Evolutionary conservation across 2,329 filamentous ascomycete species (phyloP).

Genomic region (Colletotrichum kahawae): DNA sequence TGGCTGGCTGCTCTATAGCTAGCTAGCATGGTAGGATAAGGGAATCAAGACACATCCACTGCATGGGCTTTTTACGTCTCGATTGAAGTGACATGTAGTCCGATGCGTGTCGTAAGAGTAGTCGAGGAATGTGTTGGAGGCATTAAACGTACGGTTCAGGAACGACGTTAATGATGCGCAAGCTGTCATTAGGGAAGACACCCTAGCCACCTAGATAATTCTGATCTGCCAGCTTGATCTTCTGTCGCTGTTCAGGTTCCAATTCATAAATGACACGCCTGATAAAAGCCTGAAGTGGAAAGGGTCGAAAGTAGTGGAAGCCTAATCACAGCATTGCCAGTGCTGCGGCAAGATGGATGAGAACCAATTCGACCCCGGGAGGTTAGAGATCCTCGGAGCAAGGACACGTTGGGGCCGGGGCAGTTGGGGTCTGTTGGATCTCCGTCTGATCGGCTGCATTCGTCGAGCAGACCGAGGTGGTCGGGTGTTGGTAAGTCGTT

Average conservation of each 20-base stretch:
- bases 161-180: background rate
- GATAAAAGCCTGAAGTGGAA: background rate
- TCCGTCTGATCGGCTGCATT: background rate
- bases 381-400: background rate
- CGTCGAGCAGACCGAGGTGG: background rate
- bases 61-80: background rate
- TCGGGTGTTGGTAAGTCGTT: background rate
- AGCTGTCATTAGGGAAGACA: background rate
- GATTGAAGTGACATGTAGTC: background rate
- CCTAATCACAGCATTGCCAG: background rate
- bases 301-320: background rate
- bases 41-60: background rate
- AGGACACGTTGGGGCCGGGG: background rate
- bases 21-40: background rate
- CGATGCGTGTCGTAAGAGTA: accelerated
- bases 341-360: background rate
- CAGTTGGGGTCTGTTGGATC: background rate
- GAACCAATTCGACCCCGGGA: background rate
- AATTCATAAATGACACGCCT: accelerated
- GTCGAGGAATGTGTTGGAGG: accelerated
- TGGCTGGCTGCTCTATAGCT: accelerated
- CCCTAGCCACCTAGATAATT: accelerated
- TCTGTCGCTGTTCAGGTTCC: background rate
- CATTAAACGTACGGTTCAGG: background rate
- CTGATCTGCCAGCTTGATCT: background rate